phyloP scores from a whole-genome alignment of 495 filamentous ascomycete genomes.

The Friedmanniomyces simplex region DNA sequence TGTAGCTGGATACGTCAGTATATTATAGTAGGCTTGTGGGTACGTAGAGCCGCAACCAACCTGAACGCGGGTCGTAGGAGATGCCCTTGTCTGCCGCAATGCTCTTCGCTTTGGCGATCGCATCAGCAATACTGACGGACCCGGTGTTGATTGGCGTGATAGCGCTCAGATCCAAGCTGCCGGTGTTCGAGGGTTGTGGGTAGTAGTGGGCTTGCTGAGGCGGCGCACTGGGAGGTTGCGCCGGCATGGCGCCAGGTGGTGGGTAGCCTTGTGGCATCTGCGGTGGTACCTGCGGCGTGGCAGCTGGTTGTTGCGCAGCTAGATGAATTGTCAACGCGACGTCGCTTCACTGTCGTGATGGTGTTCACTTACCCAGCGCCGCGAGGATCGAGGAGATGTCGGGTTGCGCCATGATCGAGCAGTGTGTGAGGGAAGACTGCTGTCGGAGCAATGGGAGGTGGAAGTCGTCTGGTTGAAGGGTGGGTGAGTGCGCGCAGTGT shows the following conservation, averaged over 20 bases:
- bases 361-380: constrained; percentile 37
- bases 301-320: constrained; percentile 19
- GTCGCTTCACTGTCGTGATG: background rate
- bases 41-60: constrained; percentile 19
- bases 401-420: constrained; percentile 30
- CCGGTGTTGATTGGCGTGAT: constrained; percentile 66
- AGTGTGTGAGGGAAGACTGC: background rate
- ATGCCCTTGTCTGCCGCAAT: constrained; percentile 63
- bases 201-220: constrained; percentile 33
- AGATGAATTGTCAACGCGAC: background rate
- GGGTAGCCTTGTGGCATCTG: constrained; percentile 15
- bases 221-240: constrained; percentile 14
- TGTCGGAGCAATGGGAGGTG: background rate
- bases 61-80: constrained; percentile 30
- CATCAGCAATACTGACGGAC: constrained; percentile 60
- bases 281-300: constrained; percentile 29
- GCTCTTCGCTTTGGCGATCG: constrained; percentile 60
- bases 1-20: constrained; percentile 1
- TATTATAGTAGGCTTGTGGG: background rate
- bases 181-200: constrained; percentile 58
- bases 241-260: background rate
- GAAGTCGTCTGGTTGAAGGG: background rate
- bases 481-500: background rate
- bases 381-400: constrained; percentile 46
- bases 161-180: constrained; percentile 60